Conservation (phyloP, 768 basidiomycete genomes). For the Lentinula lateritia region DNA sequence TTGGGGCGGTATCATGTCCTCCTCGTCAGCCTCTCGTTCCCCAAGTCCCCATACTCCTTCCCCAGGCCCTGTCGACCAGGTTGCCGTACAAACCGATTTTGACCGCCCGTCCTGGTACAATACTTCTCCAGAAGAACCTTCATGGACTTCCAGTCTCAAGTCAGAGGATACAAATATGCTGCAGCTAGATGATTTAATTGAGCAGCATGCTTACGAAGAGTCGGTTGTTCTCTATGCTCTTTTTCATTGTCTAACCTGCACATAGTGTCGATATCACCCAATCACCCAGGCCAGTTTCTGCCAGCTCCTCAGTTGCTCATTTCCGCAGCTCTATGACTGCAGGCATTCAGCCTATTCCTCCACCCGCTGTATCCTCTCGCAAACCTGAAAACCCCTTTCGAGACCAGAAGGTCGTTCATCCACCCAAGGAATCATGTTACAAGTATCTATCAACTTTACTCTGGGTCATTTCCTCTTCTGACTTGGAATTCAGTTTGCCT, state of each 20-base stretch:
- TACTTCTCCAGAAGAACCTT: background rate
- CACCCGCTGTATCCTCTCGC: constrained; percentile 53
- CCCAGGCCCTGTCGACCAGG: constrained; percentile 44
- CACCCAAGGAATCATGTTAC: constrained; percentile 69
- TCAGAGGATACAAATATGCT: constrained; percentile 36
- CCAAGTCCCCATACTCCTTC: constrained; percentile 71
- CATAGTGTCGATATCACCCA: constrained; percentile 27
- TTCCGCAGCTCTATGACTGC: constrained; percentile 15
- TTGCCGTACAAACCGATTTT: constrained; percentile 44
- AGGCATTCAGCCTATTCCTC: constrained; percentile 54
- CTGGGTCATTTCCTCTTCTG: constrained; percentile 8
- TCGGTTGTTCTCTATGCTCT: constrained; percentile 29
- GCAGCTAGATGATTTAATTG: constrained; percentile 66
- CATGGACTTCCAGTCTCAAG: constrained; percentile 4
- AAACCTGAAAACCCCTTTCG: constrained; percentile 38
- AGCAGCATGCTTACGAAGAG: constrained; percentile 75
- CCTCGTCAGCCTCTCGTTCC: constrained; percentile 64
- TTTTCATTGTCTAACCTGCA: constrained; percentile 22
- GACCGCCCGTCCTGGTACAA: constrained; percentile 27
- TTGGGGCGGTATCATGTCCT: constrained; percentile 39
- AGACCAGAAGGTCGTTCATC: constrained; percentile 60
- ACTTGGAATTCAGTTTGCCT: constrained; percentile 47
- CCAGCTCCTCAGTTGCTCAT: constrained; percentile 15
- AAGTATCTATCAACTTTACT: constrained; percentile 43
- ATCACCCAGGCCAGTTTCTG: constrained; percentile 19